These are phyloP conservation scores for Colletotrichum tofieldiae DNA, from an alignment of 2,329 filamentous ascomycete genomes.

Conservation along the genomic window DNA sequence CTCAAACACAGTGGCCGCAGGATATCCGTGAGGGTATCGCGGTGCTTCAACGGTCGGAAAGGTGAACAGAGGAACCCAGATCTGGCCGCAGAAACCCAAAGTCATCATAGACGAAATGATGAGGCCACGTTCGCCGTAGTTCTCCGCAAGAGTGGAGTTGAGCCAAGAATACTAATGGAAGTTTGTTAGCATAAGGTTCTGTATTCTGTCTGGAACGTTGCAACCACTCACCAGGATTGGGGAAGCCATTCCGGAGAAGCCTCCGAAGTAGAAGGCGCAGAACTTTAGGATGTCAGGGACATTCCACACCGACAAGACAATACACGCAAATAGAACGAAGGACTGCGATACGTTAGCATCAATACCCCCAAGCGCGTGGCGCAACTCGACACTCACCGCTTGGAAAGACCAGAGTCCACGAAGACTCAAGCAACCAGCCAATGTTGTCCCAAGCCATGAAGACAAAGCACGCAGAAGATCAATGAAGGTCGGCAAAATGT, in stretches of 20 bases:
- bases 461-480: constrained; percentile 47
- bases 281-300: constrained; percentile 50
- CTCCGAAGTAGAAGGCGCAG: constrained; percentile 51
- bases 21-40: constrained; percentile 48
- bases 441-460: constrained; percentile 50
- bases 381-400: not conserved
- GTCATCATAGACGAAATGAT: constrained; percentile 55
- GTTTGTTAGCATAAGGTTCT: not conserved
- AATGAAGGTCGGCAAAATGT: constrained; percentile 48
- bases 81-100: constrained; percentile 51
- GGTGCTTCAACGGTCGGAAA: constrained; percentile 50
- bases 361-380: fast-evolving
- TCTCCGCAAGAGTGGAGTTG: constrained; percentile 51
- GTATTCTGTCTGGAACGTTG: fast-evolving
- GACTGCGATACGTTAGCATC: constrained; percentile 9
- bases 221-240: constrained; percentile 45
- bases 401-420: constrained; percentile 50
- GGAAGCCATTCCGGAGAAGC: constrained; percentile 51
- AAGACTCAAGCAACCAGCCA: constrained; percentile 48
- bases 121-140: constrained; percentile 52
- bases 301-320: constrained; percentile 51
- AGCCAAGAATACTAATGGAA: constrained; percentile 49
- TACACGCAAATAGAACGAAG: constrained; percentile 48
- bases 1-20: constrained; percentile 47
- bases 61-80: constrained; percentile 50